Evolutionary conservation across 2,329 filamentous ascomycete species (phyloP).

Genomic region (Setomelanomma holmii): DNA sequence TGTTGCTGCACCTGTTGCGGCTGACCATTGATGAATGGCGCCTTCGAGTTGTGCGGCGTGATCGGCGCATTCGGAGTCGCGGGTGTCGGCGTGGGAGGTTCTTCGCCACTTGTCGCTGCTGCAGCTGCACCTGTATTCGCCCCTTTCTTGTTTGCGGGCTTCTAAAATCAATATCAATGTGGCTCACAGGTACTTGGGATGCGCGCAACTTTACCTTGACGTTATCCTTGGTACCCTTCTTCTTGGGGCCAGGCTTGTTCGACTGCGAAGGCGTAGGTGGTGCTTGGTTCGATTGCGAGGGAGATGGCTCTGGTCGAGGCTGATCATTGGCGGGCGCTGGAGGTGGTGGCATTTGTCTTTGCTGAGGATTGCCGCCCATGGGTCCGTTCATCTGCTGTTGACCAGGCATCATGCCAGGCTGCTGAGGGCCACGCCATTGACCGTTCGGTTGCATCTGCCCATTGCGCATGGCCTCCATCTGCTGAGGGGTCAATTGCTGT

Average conservation of each 20-base stretch:
- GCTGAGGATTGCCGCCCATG: constrained; percentile 73
- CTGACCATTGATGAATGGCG: constrained; percentile 48
- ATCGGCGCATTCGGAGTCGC: constrained; percentile 58
- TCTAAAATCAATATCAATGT: constrained; percentile 49
- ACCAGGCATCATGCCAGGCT: constrained; percentile 62
- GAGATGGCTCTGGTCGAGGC: constrained; percentile 56
- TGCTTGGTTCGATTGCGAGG: constrained; percentile 57
- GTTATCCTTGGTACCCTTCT: constrained; percentile 73
- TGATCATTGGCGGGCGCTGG: constrained; percentile 53
- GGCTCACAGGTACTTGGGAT: constrained; percentile 26
- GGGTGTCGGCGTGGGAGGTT: constrained; percentile 57
- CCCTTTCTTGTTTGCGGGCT: constrained; percentile 50
- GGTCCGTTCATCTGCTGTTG: constrained; percentile 59
- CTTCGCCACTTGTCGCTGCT: constrained; percentile 52
- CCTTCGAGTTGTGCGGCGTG: constrained; percentile 53
- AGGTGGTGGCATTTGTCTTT: constrained; percentile 65
- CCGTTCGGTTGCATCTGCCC: constrained; percentile 47
- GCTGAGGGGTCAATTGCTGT: constrained; percentile 67
- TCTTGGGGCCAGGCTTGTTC: constrained; percentile 78
- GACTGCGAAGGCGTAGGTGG: constrained; percentile 78
- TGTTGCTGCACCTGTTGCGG: constrained; percentile 23
- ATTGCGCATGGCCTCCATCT: constrained; percentile 56
- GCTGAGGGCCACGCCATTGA: constrained; percentile 44
- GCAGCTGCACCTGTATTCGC: constrained; percentile 50
- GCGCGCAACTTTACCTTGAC: constrained; percentile 65